These are phyloP conservation scores for Aurantiochytrium sp. DNA, from an alignment of 108 stramenopile genomes.

Conservation along the genomic window DNA sequence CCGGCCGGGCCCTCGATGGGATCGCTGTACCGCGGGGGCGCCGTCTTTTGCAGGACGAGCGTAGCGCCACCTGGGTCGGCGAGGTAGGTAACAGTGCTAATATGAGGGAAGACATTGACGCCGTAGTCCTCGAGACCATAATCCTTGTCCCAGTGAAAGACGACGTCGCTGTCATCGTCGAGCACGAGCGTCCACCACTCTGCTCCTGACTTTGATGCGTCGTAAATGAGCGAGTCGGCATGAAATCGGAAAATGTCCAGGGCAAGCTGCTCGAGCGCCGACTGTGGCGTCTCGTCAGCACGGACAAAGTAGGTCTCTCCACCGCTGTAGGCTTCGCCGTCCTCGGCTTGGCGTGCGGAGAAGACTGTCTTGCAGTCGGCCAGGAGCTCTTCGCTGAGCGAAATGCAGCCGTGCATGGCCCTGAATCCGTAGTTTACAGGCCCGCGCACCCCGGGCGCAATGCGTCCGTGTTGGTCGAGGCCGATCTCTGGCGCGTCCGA, in stretches of 20 bases:
- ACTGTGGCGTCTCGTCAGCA: neutral
- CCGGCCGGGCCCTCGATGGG: neutral
- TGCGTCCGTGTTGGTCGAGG: constrained; percentile 8
- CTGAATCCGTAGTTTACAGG: neutral
- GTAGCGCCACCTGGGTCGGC: constrained; percentile 14
- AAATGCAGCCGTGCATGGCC: neutral
- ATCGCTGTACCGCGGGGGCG: neutral
- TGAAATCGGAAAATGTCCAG: constrained; percentile 17
- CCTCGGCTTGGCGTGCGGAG: neutral
- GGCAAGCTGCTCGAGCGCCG: constrained; percentile 16
- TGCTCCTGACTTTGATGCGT: constrained; percentile 14
- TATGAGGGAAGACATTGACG: constrained; percentile 23
- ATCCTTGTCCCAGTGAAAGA: constrained; percentile 29
- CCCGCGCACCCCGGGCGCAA: neutral
- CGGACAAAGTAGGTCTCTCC: constrained; percentile 22
- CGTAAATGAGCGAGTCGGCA: neutral
- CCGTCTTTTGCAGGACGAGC: neutral
- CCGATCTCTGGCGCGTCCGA: neutral
- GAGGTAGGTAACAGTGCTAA: constrained; percentile 30
- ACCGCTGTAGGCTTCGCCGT: constrained; percentile 19
- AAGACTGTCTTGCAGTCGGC: constrained; percentile 9
- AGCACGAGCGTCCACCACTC: constrained; percentile 38
- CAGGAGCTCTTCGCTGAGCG: neutral
- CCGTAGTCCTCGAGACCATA: constrained; percentile 24
- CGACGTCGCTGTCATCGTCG: constrained; percentile 24